Conservation (phyloP, 2,329 filamentous ascomycete species). For the Penicillium aurantiogriseum region DNA sequence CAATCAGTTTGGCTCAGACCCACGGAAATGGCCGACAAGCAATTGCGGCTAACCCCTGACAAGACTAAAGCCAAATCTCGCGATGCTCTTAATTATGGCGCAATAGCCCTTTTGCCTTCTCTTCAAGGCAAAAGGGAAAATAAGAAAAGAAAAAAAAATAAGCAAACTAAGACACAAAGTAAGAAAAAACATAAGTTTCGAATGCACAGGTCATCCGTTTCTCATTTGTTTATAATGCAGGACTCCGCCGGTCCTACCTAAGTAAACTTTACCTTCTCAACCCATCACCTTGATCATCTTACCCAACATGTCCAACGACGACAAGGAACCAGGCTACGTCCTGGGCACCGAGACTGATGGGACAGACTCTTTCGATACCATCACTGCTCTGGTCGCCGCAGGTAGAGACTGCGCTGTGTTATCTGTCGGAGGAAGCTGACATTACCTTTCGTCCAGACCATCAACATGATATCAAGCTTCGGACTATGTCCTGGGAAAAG, state of each 20-base stretch:
- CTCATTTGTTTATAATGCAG: background rate
- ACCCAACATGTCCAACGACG: constrained; percentile 11
- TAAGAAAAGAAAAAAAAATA: background rate
- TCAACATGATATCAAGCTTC: constrained; percentile 48
- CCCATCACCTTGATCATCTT: background rate
- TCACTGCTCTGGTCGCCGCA: constrained; percentile 22
- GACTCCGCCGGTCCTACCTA: background rate
- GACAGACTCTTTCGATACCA: constrained; percentile 16
- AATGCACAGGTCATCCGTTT: background rate
- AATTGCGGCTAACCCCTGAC: background rate
- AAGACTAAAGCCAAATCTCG: constrained; percentile 7
- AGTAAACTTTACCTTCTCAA: background rate
- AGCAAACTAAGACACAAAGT: no score
- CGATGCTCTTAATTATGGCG: constrained; percentile 21
- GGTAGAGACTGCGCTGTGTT: constrained; percentile 3
- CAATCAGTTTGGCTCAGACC: background rate
- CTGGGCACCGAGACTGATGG: constrained; percentile 12
- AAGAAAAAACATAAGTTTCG: background rate
- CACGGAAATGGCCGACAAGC: background rate
- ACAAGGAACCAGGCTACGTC: constrained; percentile 13
- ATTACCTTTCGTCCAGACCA: constrained; percentile 15
- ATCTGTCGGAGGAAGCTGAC: background rate
- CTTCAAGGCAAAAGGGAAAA: background rate
- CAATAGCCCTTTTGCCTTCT: constrained; percentile 3
- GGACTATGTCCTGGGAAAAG: constrained; percentile 56